phyloP scores from a whole-genome alignment of 345 rosid species.

The Linum trigynum region DNA sequence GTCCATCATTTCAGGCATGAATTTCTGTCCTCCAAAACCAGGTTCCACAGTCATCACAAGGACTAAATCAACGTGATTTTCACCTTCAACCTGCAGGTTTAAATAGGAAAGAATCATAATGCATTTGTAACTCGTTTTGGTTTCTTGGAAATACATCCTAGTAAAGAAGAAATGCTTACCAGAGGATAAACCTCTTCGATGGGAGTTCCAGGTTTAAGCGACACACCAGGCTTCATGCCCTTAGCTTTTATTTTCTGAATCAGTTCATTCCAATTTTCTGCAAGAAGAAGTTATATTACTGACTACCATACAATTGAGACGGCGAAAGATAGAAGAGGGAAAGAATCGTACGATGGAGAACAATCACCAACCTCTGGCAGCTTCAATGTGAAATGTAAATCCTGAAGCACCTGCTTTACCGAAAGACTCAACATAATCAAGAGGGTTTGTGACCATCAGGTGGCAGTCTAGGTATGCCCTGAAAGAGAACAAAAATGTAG shows the following conservation, averaged over 20 bases:
- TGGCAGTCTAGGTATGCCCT: conserved; percentile 96
- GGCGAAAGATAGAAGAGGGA: not conserved
- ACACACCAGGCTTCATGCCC: conserved; percentile 89
- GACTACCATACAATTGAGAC: too few species aligned
- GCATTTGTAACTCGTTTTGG: not conserved
- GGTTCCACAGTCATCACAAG: conserved; percentile 95
- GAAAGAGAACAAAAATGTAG: conserved; percentile 10
- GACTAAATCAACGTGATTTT: conserved; percentile 80
- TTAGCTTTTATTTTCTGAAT: conserved; percentile 51
- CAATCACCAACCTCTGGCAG: conserved; percentile 45
- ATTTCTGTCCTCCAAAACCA: conserved; percentile 90
- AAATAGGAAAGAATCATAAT: not conserved
- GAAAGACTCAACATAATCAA: conserved; percentile 71
- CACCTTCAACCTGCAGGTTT: conserved; percentile 48
- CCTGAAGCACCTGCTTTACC: conserved; percentile 91
- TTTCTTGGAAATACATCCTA: not conserved
- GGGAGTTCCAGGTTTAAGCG: conserved; percentile 75
- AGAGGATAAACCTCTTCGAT: conserved; percentile 77
- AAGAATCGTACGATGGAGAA: not conserved
- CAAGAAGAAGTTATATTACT: not conserved
- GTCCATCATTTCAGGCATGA: conserved; percentile 81
- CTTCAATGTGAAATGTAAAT: conserved; percentile 90
- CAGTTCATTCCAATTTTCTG: conserved; percentile 82
- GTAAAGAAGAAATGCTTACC: conserved; percentile 31
- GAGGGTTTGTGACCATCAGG: conserved; percentile 84